Evolutionary conservation across 495 filamentous ascomycete genomes (phyloP).

Genomic region (Xylaria grammica): DNA sequence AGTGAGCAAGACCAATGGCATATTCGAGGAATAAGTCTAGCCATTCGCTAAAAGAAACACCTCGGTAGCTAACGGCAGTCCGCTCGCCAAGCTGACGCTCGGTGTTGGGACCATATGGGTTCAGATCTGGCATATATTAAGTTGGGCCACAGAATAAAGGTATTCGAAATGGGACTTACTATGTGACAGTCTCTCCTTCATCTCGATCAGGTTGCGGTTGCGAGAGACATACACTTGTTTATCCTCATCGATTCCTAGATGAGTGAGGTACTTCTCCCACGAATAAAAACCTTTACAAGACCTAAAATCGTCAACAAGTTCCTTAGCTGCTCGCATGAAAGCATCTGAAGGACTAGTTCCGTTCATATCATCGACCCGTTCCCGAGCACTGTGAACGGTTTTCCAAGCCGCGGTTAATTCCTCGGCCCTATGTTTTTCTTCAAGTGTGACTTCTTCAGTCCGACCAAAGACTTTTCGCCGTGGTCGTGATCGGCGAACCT

Average conservation of each 20-base stretch:
- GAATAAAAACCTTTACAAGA: slow-evolving; percentile 79
- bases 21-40: slow-evolving; percentile 90
- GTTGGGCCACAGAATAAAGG: slow-evolving; percentile 3
- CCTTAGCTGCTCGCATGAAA: slow-evolving; percentile 71
- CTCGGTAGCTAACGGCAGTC: slow-evolving; percentile 62
- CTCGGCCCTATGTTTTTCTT: slow-evolving; percentile 32
- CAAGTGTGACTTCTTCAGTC: slow-evolving; percentile 34
- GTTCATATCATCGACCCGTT: neutral
- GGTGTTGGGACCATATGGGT: slow-evolving; percentile 25
- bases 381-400: slow-evolving; percentile 27
- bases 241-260: slow-evolving; percentile 66
- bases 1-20: slow-evolving; percentile 70
- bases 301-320: slow-evolving; percentile 80
- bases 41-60: slow-evolving; percentile 81
- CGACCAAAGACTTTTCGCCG: slow-evolving; percentile 35
- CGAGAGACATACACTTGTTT: slow-evolving; percentile 52
- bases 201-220: slow-evolving; percentile 67
- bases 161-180: slow-evolving; percentile 40
- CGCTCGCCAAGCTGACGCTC: slow-evolving; percentile 30
- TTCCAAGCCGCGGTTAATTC: slow-evolving; percentile 32
- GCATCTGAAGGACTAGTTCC: slow-evolving; percentile 22
- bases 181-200: slow-evolving; percentile 68
- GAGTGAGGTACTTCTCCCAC: slow-evolving; percentile 69
- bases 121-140: slow-evolving; percentile 29
- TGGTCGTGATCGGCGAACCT: slow-evolving; percentile 9